Conservation (phyloP, 2,329 filamentous ascomycete species). For the Raffaelea albimanens region DNA sequence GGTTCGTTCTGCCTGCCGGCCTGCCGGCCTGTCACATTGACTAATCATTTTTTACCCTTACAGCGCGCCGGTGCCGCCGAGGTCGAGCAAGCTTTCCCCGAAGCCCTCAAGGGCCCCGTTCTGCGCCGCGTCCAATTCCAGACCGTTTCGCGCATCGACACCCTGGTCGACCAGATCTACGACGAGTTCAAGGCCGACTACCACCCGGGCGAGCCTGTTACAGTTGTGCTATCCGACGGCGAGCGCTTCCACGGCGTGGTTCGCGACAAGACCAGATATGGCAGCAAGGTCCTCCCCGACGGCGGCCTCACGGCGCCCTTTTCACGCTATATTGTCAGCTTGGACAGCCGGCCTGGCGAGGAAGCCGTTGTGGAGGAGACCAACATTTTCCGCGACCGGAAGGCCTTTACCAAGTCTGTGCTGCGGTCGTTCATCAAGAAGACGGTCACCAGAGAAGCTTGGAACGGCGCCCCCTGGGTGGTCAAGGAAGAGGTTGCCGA, state of each 20-base stretch:
- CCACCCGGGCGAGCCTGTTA: slow-evolving; percentile 79
- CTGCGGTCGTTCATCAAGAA: slow-evolving; percentile 91
- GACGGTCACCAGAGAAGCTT: slow-evolving; percentile 82
- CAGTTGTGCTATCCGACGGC: slow-evolving; percentile 59
- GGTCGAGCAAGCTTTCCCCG: slow-evolving; percentile 86
- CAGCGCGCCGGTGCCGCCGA: slow-evolving; percentile 73
- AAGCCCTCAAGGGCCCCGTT: slow-evolving; percentile 82
- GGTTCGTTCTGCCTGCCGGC: slow-evolving; percentile 25
- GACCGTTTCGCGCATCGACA: slow-evolving; percentile 80
- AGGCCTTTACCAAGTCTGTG: slow-evolving; percentile 90
- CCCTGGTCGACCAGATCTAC: slow-evolving; percentile 58
- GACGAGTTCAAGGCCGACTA: slow-evolving; percentile 83
- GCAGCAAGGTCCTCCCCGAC: slow-evolving; percentile 51
- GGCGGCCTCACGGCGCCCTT: slow-evolving; percentile 62
- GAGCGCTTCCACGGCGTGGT: slow-evolving; percentile 66
- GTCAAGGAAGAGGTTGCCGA: slow-evolving; percentile 77
- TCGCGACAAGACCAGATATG: slow-evolving; percentile 76
- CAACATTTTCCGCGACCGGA: slow-evolving; percentile 78
- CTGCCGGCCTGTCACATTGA: neutral
- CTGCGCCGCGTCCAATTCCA: slow-evolving; percentile 87
- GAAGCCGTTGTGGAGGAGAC: slow-evolving; percentile 74
- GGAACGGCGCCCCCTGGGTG: slow-evolving; percentile 94
- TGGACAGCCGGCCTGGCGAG: slow-evolving; percentile 57
- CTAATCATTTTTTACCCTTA: neutral
- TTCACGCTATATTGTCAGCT: slow-evolving; percentile 71